These are phyloP conservation scores for Amanita rimosa DNA, from an alignment of 768 basidiomycete species.

Conservation along the genomic window DNA sequence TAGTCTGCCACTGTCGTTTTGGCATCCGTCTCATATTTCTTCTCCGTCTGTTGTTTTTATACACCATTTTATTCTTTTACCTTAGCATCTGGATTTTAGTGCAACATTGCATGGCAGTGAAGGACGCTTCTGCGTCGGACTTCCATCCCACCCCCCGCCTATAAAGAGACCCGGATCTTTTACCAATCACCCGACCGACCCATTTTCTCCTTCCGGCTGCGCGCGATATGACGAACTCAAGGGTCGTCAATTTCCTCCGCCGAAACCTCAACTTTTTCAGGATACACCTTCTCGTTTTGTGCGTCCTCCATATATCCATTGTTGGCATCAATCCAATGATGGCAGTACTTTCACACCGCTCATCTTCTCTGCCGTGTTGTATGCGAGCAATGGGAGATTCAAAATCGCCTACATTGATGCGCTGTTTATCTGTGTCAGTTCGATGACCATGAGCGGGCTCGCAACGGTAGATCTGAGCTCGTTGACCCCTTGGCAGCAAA, in stretches of 20 bases:
- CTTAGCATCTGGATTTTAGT: constrained; percentile 7
- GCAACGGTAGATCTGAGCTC: constrained; percentile 57
- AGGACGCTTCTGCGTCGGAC: no score
- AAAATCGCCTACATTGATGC: constrained; percentile 68
- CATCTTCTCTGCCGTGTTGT: constrained; percentile 70
- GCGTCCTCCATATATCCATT: constrained; percentile 13
- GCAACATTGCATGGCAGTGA: not conserved
- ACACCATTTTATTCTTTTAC: constrained; percentile 6
- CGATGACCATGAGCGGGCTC: constrained; percentile 72
- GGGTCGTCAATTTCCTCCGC: constrained; percentile 15
- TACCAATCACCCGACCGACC: not conserved
- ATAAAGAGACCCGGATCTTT: not conserved
- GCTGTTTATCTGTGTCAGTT: constrained; percentile 67
- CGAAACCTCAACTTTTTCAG: constrained; percentile 60
- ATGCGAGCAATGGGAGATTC: constrained; percentile 66
- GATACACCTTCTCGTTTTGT: constrained; percentile 53
- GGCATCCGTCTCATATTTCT: constrained; percentile 10
- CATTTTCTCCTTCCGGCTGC: not conserved
- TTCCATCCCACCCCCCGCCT: no score
- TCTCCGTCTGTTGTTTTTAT: constrained; percentile 8
- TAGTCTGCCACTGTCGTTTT: constrained; percentile 12
- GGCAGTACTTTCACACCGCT: constrained; percentile 71
- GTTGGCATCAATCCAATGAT: constrained; percentile 7
- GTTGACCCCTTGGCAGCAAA: constrained; percentile 62
- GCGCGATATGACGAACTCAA: not conserved